Conservation (phyloP, 352 stramenopile species). For the Globisporangium cederbergense region DNA sequence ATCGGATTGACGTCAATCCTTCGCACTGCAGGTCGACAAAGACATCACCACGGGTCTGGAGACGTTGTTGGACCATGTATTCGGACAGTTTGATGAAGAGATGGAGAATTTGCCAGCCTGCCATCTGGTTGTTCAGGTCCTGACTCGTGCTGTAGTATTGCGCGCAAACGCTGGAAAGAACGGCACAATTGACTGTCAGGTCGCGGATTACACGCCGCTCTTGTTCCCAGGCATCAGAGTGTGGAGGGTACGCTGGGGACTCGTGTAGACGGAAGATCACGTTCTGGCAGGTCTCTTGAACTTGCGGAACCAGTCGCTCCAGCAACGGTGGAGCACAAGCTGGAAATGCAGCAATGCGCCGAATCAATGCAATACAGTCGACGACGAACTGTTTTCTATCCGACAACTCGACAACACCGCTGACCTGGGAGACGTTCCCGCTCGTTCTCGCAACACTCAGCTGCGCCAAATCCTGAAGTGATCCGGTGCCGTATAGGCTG, state of each 20-base stretch:
- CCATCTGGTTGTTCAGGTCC: slow-evolving; percentile 55
- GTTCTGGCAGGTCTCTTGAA: slow-evolving; percentile 37
- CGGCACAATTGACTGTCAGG: slow-evolving; percentile 49
- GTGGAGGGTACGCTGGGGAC: slow-evolving; percentile 31
- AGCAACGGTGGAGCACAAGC: slow-evolving; percentile 49
- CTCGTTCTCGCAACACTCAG: slow-evolving; percentile 41
- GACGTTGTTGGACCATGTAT: slow-evolving; percentile 54
- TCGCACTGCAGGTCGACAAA: slow-evolving; percentile 66
- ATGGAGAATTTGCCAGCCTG: slow-evolving; percentile 60
- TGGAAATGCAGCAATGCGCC: slow-evolving; percentile 60
- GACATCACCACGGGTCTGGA: slow-evolving; percentile 49
- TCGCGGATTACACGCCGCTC: slow-evolving; percentile 53
- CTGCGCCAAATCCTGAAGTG: slow-evolving; percentile 71
- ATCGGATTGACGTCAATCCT: slow-evolving; percentile 53
- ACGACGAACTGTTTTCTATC: slow-evolving; percentile 73
- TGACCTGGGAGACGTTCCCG: slow-evolving; percentile 22
- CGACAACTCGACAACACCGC: slow-evolving; percentile 47
- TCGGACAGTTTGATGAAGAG: slow-evolving; percentile 60
- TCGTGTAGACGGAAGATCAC: slow-evolving; percentile 53
- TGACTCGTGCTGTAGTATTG: slow-evolving; percentile 57
- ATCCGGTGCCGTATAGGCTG: slow-evolving; percentile 43
- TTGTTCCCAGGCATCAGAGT: slow-evolving; percentile 45
- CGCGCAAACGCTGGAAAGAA: slow-evolving; percentile 58
- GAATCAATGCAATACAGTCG: slow-evolving; percentile 67
- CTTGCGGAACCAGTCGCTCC: slow-evolving; percentile 42